Conservation (phyloP, 2,329 filamentous ascomycete species). For the Clarireedia sp. region DNA sequence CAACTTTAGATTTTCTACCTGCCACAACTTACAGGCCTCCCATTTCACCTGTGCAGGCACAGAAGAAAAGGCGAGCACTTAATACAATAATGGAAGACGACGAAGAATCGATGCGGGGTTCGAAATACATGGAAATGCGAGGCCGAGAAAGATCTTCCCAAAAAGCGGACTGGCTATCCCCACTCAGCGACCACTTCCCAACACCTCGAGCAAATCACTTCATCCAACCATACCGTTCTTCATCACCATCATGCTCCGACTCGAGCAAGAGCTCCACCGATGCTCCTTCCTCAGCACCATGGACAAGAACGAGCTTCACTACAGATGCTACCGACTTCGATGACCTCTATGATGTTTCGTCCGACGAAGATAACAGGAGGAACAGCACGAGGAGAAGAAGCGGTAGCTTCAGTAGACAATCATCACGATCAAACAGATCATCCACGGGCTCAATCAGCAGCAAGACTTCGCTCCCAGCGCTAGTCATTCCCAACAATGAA, state of each 20-base stretch:
- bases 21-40: slow-evolving; percentile 42
- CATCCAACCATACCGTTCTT: slow-evolving; percentile 46
- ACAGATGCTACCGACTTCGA: slow-evolving; percentile 70
- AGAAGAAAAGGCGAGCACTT: slow-evolving; percentile 43
- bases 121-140: slow-evolving; percentile 24
- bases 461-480: slow-evolving; percentile 35
- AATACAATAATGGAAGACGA: slow-evolving; percentile 58
- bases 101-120: slow-evolving; percentile 24
- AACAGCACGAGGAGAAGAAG: slow-evolving; percentile 27
- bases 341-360: slow-evolving; percentile 73
- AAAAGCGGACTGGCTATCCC: slow-evolving; percentile 33
- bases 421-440: slow-evolving; percentile 19
- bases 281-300: slow-evolving; percentile 48
- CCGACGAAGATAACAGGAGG: slow-evolving; percentile 61
- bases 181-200: slow-evolving; percentile 54
- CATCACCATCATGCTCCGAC: slow-evolving; percentile 52
- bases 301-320: slow-evolving; percentile 54
- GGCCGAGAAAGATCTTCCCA: slow-evolving; percentile 33
- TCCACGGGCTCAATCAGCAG: slow-evolving; percentile 20
- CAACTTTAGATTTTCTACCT: slow-evolving; percentile 36
- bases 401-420: slow-evolving; percentile 25
- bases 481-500: slow-evolving; percentile 40
- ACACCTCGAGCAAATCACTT: slow-evolving; percentile 62
- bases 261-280: slow-evolving; percentile 44
- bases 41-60: slow-evolving; percentile 43